Evolutionary conservation across 495 filamentous ascomycete species (phyloP), one percentile per base, ranked within the genome.

Genomic region (Schizothecium vesticola): DNA sequence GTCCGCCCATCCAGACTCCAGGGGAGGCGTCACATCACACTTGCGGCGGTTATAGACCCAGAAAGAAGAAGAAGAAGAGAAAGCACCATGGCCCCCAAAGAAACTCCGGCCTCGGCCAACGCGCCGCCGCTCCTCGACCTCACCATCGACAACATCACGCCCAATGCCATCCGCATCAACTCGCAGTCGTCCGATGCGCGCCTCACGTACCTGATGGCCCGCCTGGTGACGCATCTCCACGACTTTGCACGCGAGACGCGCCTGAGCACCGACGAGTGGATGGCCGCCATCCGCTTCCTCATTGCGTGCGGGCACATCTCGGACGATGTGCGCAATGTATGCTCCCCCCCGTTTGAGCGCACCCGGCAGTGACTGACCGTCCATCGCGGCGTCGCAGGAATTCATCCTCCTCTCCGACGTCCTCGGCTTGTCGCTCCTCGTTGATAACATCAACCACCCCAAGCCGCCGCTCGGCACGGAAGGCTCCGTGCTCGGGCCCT

Each of bases 351-450:
- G n/a, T n/a, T n/a, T n/a, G n/a, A n/a, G n/a, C n/a, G n/a, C n/a
- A n/a, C n/a, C n/a, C n/a, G n/a, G n/a, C n/a, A 2, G 36, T 9
- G 36, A 13, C 31, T 55, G 2, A 55, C 36, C n/a, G 1, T 8
- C 23, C 6, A n/a, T 3, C 19, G 0, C 25, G 61, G 33, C 12
- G 10, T 4, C 21, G n/a, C 61, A 94, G 87, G 94, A 97, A 85
- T 97, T 92, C 83, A 97, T 97, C 79, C 90, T 97, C 64, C 92
- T 97, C 71, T 95, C 91, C 64, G 94, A 97, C 81, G 84, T 94
- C 66, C 86, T 97, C 57, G 94, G 94, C 66, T 89, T 97, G 57
- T 96, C 93, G 29, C 85, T 96, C 65, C 88, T 97, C 9, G 91
- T 97, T 67, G 93, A 97, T 80, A 87, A 84, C 70, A 96, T 97